Evolutionary conservation across 2,329 filamentous ascomycete genomes (phyloP).

Genomic region (Exophiala calicioides): DNA sequence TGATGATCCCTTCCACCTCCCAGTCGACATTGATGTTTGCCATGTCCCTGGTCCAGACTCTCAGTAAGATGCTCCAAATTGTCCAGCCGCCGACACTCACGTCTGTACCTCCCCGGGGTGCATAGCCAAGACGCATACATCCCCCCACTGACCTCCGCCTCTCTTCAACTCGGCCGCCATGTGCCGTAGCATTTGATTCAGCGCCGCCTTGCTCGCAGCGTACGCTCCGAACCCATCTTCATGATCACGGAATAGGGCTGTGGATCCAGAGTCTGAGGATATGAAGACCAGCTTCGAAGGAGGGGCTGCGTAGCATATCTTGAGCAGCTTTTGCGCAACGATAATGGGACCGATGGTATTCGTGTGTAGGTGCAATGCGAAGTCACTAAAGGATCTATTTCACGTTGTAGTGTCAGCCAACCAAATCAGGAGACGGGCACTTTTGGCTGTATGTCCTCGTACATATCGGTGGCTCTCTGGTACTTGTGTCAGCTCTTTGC

Average conservation of each 20-base stretch:
- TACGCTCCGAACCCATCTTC: constrained; percentile 63
- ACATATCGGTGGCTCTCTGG: constrained; percentile 56
- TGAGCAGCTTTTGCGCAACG: constrained; percentile 54
- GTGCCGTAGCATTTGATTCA: constrained; percentile 59
- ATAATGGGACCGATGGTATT: constrained; percentile 63
- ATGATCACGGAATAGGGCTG: constrained; percentile 52
- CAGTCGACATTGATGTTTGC: constrained; percentile 53
- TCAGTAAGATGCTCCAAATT: too few species aligned
- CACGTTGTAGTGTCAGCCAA: constrained; percentile 1
- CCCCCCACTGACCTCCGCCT: constrained; percentile 43
- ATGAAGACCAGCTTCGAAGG: constrained; percentile 58
- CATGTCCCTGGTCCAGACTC: constrained; percentile 49
- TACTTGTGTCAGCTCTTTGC: constrained; percentile 17
- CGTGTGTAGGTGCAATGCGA: constrained; percentile 57
- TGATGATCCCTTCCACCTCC: constrained; percentile 56
- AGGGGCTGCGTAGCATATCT: constrained; percentile 46
- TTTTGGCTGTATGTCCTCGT: constrained; percentile 27
- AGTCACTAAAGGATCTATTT: constrained; percentile 53
- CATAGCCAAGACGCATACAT: constrained; percentile 50
- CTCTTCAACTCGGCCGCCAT: constrained; percentile 58
- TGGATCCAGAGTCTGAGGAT: constrained; percentile 59
- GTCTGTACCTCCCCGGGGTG: constrained; percentile 61
- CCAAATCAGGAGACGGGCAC: neutral
- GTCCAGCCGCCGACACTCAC: too few species aligned
- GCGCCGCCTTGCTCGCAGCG: constrained; percentile 57